These are phyloP conservation scores for Aquanectria penicillioides DNA, from an alignment of 2,329 filamentous ascomycete species.

Conservation along the genomic window DNA sequence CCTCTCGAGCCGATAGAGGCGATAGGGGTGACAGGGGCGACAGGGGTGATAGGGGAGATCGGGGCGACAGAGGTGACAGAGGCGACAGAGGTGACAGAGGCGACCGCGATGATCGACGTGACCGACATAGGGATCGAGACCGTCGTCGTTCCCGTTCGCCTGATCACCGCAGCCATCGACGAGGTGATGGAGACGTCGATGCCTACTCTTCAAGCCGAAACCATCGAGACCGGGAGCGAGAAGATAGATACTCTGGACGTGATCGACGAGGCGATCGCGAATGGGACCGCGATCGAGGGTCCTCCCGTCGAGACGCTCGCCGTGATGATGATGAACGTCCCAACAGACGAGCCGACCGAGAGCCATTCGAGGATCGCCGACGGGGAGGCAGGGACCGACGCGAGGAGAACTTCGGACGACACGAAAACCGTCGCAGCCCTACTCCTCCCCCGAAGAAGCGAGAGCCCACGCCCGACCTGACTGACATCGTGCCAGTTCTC, in stretches of 20 bases:
- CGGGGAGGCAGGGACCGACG: conserved; percentile 60
- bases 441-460: conserved; percentile 88
- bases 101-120: conserved; percentile 42
- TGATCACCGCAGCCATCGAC: conserved; percentile 72
- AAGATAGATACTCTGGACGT: conserved; percentile 86
- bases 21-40: conserved; percentile 47
- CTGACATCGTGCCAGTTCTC: conserved; percentile 82
- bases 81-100: conserved; percentile 17
- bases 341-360: conserved; percentile 70
- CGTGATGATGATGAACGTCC: conserved; percentile 74
- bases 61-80: conserved; percentile 3
- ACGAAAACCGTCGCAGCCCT: conserved; percentile 75
- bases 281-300: conserved; percentile 77
- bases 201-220: conserved; percentile 92
- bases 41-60: conserved; percentile 43
- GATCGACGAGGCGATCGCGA: conserved; percentile 76
- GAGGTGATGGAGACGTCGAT: conserved; percentile 82
- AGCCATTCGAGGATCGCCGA: conserved; percentile 60
- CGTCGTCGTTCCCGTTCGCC: conserved; percentile 89
- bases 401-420: conserved; percentile 50
- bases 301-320: conserved; percentile 67
- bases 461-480: conserved; percentile 95
- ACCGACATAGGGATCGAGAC: conserved; percentile 44
- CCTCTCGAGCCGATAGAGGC: conserved; percentile 36
- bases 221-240: conserved; percentile 91